Evolutionary conservation across 768 basidiomycete species (phyloP).

Genomic region (Phlebiopsis flavidoalba): DNA sequence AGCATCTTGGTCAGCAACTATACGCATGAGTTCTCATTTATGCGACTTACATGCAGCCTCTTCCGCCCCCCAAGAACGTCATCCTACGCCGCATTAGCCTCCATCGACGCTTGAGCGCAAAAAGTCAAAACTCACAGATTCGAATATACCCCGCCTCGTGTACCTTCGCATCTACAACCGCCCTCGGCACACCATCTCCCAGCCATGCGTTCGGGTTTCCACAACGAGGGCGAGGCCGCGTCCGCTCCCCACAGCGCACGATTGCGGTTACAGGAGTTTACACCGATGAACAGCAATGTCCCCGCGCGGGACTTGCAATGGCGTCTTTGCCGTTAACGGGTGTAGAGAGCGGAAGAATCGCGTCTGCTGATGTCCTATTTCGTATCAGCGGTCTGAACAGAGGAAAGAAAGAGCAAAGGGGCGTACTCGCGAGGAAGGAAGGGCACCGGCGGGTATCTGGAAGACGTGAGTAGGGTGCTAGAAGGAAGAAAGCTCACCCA

Average conservation of each 20-base stretch:
- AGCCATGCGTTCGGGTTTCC: constrained; percentile 63
- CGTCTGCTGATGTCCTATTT: constrained; percentile 39
- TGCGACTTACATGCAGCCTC: constrained; percentile 10
- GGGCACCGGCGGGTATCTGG: neutral
- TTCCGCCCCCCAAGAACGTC: constrained; percentile 11
- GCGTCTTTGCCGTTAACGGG: constrained; percentile 33
- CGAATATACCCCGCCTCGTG: constrained; percentile 12
- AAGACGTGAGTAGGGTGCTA: neutral
- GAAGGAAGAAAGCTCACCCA: neutral
- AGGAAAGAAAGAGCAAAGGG: neutral
- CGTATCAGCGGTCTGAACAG: neutral
- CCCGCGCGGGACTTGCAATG: constrained; percentile 38
- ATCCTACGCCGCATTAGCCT: neutral
- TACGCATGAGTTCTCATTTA: neutral
- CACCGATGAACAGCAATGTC: constrained; percentile 34
- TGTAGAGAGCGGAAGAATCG: constrained; percentile 48
- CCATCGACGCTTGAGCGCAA: neutral
- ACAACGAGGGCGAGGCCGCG: constrained; percentile 41
- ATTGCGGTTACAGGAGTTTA: constrained; percentile 42
- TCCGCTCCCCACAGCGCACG: constrained; percentile 52
- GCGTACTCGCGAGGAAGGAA: constrained; percentile 7
- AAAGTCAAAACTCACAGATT: constrained; percentile 1
- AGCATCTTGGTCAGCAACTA: neutral
- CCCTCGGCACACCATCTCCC: neutral
- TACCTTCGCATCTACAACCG: constrained; percentile 4